A percentile compares a stretch with the other conserved stretches of the same genome.
phyloP scores from a whole-genome alignment of 2,329 filamentous ascomycete species.

The Chrysoporthe cubensis region DNA sequence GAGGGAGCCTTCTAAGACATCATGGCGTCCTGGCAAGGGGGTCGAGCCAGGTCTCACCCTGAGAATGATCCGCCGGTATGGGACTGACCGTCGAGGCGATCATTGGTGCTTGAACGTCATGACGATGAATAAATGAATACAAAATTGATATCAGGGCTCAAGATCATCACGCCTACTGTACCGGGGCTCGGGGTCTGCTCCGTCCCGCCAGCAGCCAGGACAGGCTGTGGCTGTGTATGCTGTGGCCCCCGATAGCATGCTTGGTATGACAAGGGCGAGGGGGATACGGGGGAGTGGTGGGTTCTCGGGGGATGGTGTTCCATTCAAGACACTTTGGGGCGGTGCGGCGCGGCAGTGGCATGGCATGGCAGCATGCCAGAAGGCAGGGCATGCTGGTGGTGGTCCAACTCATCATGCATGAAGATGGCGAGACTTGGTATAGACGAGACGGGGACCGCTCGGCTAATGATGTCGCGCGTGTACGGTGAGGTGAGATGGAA shows the following conservation, averaged over 20 bases:
- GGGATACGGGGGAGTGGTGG: too few relatives aligned
- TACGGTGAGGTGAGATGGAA: not conserved
- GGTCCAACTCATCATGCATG: constrained; percentile 46
- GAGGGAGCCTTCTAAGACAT: not conserved
- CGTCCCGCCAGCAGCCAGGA: not conserved
- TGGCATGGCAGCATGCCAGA: constrained; percentile 21
- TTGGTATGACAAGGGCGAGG: too few relatives aligned
- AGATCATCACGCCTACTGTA: not conserved
- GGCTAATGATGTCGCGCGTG: constrained; percentile 13
- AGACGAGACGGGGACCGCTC: constrained; percentile 11
- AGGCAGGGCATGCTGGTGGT: not conserved
- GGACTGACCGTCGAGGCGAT: not conserved
- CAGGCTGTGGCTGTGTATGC: too few relatives aligned
- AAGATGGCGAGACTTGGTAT: constrained; percentile 33
- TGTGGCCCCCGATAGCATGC: too few relatives aligned
- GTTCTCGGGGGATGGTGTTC: too few relatives aligned
- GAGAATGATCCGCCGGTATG: not conserved
- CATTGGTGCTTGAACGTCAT: not conserved
- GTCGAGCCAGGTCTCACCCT: not conserved
- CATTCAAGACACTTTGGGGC: not conserved
- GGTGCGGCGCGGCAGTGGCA: not conserved
- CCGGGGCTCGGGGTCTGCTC: not conserved
- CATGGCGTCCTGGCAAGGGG: not conserved
- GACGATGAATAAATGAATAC: not conserved
- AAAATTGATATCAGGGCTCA: not conserved